Evolutionary conservation across 129 eudicot genomes (phyloP).

Genomic region (Centella asiatica): DNA sequence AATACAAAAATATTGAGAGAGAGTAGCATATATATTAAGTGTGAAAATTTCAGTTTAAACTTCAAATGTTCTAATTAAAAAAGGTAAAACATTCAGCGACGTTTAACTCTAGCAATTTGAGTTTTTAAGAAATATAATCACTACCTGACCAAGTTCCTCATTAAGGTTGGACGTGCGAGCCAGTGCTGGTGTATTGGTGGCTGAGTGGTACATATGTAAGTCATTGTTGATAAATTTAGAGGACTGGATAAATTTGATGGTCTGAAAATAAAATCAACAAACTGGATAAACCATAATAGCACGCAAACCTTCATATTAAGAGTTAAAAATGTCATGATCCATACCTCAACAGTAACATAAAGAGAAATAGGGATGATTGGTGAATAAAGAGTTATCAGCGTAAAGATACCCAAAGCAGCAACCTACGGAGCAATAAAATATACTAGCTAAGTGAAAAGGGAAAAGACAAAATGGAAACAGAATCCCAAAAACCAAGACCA

Average conservation of each 20-base stretch:
- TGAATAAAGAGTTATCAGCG: conserved; percentile 87
- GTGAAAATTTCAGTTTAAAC: not conserved
- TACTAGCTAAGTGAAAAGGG: conserved; percentile 12
- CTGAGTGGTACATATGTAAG: conserved; percentile 85
- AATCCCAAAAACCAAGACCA: too few relatives aligned
- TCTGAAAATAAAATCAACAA: conserved; percentile 39
- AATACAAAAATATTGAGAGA: not conserved
- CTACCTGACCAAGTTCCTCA: conserved; percentile 99
- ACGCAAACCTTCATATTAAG: conserved; percentile 4
- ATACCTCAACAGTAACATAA: conserved; percentile 97
- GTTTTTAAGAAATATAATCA: not conserved
- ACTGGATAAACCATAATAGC: conserved; percentile 10
- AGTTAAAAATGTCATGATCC: conserved; percentile 2
- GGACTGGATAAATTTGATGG: conserved; percentile 90
- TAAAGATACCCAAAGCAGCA: conserved; percentile 67
- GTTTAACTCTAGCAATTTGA: not conserved
- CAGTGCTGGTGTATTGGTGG: conserved; percentile 88
- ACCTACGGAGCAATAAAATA: conserved; percentile 47
- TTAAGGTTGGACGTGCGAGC: conserved; percentile 96
- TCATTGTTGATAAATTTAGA: conserved; percentile 91
- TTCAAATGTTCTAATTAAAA: not conserved
- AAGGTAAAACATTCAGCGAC: not conserved
- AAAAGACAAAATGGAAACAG: conserved; percentile 9
- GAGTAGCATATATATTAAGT: not conserved
- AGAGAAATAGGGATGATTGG: conserved; percentile 97